Evolutionary conservation across 306 rosid species (phyloP).

Genomic region (Fagus sylvatica): DNA sequence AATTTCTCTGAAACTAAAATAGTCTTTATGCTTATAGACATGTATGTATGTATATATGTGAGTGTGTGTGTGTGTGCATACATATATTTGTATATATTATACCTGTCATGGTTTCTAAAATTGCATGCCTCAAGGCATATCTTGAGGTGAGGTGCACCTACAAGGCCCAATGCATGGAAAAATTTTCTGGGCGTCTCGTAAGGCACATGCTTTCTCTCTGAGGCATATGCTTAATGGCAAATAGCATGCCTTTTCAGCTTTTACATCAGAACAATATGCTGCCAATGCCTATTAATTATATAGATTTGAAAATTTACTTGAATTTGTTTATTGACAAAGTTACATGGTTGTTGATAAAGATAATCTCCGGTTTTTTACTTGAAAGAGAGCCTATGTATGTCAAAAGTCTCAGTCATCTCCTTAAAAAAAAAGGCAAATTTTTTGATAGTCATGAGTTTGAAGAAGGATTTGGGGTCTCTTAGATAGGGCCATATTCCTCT

Average conservation of each 20-base stretch:
- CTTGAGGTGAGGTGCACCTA: not conserved
- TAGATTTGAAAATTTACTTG: not conserved
- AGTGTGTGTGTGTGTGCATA: too few species aligned
- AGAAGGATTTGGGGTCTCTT: too few species aligned
- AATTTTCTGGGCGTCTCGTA: not conserved
- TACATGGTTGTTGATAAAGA: not conserved
- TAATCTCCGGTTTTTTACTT: not conserved
- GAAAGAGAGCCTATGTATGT: too few species aligned
- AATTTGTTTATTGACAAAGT: not conserved
- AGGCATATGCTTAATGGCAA: not conserved
- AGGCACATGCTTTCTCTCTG: not conserved
- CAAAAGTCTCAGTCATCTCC: too few species aligned
- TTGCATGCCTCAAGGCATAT: not conserved
- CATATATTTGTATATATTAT: too few species aligned
- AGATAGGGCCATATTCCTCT: too few species aligned
- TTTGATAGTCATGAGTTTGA: too few species aligned
- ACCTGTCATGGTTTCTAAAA: not conserved
- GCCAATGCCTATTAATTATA: not conserved
- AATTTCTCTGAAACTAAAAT: not conserved
- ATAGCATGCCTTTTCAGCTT: not conserved
- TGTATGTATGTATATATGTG: too few species aligned
- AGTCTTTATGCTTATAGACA: not conserved
- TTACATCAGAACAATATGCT: not conserved
- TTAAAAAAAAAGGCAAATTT: too few species aligned
- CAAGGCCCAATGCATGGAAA: not conserved